Evolutionary conservation across 139 green algal species (phyloP).

Genomic region (Closterium sp.): DNA sequence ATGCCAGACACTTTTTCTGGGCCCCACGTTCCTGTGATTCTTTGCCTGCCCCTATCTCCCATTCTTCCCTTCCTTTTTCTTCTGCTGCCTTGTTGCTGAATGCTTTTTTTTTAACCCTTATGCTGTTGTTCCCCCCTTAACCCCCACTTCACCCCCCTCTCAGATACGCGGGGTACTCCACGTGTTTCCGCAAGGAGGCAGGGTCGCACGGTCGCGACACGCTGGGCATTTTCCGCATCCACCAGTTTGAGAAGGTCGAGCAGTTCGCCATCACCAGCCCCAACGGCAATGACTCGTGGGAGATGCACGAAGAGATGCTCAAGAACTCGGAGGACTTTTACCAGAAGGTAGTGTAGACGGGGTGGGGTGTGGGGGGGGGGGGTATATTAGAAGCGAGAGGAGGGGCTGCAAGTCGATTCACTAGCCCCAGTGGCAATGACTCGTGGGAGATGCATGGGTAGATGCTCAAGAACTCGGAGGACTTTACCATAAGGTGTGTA

Average conservation of each 20-base stretch:
- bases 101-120: no score
- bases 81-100: not conserved
- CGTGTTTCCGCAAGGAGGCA: conserved; percentile 99
- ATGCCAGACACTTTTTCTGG: no score
- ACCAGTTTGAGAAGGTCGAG: conserved; percentile 99
- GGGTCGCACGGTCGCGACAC: conserved; percentile 91
- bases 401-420: conserved; percentile 49
- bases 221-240: conserved; percentile 87
- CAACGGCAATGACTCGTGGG: conserved; percentile 82
- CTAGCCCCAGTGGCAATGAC: conserved; percentile 72
- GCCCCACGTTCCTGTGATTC: no score
- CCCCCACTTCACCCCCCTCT: not conserved
- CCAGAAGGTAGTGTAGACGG: conserved; percentile 57
- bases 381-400: no score
- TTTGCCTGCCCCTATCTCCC: not conserved
- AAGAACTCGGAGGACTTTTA: conserved; percentile 86
- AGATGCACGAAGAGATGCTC: conserved; percentile 96
- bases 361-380: not conserved
- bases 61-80: not conserved
- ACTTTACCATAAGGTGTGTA: no score
- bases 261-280: conserved; percentile 91
- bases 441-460: conserved; percentile 93
- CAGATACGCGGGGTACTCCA: conserved; percentile 95
- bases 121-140: no score
- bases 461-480: conserved; percentile 92